A percentile compares a stretch with the other conserved stretches of the same genome.
Conservation (phyloP, 2,329 filamentous ascomycete genomes). For the Metarhizium sp. region DNA sequence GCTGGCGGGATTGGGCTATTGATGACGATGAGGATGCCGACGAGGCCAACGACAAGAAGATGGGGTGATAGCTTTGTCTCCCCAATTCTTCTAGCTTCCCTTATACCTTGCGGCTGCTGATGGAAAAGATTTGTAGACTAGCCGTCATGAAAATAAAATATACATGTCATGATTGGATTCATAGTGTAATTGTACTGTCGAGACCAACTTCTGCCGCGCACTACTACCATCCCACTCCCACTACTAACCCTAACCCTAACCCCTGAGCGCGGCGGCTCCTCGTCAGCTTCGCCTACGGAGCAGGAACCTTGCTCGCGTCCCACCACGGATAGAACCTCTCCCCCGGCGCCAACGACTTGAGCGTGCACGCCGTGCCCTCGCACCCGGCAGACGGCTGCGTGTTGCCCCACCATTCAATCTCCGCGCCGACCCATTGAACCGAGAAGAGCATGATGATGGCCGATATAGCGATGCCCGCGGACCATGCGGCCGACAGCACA, state of each 20-base stretch:
- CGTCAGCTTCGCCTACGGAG: constrained; percentile 6
- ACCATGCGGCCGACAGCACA: constrained; percentile 36
- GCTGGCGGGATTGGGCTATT: constrained; percentile 58
- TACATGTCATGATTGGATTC: too few relatives aligned
- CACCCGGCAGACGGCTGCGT: constrained; percentile 14
- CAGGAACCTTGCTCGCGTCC: constrained; percentile 11
- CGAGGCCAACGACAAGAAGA: constrained; percentile 12
- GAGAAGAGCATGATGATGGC: constrained; percentile 40
- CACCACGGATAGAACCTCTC: constrained; percentile 20
- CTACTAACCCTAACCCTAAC: neutral
- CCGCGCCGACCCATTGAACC: constrained; percentile 27
- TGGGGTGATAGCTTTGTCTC: too few relatives aligned
- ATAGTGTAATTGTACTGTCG: too few relatives aligned
- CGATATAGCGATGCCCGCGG: constrained; percentile 33
- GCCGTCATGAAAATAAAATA: too few relatives aligned
- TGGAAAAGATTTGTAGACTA: too few relatives aligned
- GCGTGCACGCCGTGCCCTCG: constrained; percentile 14
- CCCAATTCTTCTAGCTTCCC: too few relatives aligned
- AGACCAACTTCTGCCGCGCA: too few relatives aligned
- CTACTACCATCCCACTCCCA: too few relatives aligned
- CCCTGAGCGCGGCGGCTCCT: too few relatives aligned
- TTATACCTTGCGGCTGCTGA: too few relatives aligned
- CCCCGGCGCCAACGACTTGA: constrained; percentile 13
- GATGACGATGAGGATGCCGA: constrained; percentile 28
- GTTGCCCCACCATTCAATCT: constrained; percentile 38